Evolutionary conservation across 495 filamentous ascomycete genomes (phyloP).

Genomic region (Halenospora varia): DNA sequence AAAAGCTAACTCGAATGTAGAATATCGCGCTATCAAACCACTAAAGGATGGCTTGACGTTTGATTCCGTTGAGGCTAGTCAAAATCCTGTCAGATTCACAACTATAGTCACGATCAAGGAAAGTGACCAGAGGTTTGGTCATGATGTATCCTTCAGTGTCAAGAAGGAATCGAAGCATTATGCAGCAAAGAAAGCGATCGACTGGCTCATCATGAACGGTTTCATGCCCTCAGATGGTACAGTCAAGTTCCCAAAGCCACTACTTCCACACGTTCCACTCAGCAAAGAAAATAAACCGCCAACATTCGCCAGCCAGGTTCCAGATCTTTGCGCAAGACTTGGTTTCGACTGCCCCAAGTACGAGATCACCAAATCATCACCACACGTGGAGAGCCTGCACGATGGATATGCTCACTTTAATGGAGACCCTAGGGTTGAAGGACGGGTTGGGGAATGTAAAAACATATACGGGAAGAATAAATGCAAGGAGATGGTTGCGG

Average conservation of each 20-base stretch:
- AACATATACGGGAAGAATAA: conserved; percentile 43
- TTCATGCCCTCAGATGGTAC: conserved; percentile 18
- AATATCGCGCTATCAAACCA: conserved; percentile 20
- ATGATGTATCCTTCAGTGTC: conserved; percentile 2
- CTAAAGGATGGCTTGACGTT: conserved; percentile 2
- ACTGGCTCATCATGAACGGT: conserved; percentile 18
- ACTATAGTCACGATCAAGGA: conserved; percentile 2
- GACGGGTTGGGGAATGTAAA: conserved; percentile 34
- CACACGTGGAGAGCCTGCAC: conserved; percentile 13
- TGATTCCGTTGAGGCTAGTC: neutral
- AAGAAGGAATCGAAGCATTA: conserved; percentile 18
- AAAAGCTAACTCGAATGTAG: no score
- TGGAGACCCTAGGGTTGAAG: conserved; percentile 26
- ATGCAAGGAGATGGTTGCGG: conserved; percentile 41
- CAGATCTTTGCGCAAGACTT: conserved; percentile 12
- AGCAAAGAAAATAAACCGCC: neutral
- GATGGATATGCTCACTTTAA: conserved; percentile 28
- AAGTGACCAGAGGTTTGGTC: conserved; percentile 8
- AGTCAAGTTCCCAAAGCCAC: conserved; percentile 15
- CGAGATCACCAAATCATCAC: conserved; percentile 1
- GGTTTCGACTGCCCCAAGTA: conserved; percentile 17
- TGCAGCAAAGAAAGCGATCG: conserved; percentile 21
- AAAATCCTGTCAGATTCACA: neutral
- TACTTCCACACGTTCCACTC: neutral
- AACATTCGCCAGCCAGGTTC: conserved; percentile 10